Percentiles rank a stretch among this genome's conserved stretches.
phyloP scores from a whole-genome alignment of 768 basidiomycete species.

The Ephemerocybe angulata region DNA sequence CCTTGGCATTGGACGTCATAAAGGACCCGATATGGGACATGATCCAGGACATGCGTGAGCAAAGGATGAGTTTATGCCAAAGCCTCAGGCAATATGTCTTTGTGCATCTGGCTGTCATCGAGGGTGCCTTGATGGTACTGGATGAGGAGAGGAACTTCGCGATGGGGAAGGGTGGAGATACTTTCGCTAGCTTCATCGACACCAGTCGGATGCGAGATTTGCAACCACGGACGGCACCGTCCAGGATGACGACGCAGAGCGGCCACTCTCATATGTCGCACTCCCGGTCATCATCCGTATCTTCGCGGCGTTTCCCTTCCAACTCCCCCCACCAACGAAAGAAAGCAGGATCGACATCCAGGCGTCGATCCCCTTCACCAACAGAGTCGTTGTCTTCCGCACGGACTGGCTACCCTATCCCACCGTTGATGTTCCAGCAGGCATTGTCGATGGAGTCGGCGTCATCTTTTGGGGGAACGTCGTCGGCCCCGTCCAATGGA shows the following conservation, averaged over 20 bases:
- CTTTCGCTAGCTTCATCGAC: constrained; percentile 9
- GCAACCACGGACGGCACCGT: constrained; percentile 6
- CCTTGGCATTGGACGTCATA: constrained; percentile 58
- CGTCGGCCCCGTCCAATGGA: constrained; percentile 37
- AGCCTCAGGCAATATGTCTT: constrained; percentile 93
- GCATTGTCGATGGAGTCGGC: constrained; percentile 4
- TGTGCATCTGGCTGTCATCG: constrained; percentile 81
- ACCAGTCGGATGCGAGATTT: constrained; percentile 3
- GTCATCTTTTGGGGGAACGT: constrained; percentile 10
- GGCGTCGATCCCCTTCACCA: constrained; percentile 5
- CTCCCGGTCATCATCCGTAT: constrained; percentile 6
- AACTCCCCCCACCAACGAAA: constrained; percentile 1
- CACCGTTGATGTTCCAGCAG: neutral
- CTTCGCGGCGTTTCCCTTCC: constrained; percentile 5
- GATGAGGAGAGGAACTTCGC: constrained; percentile 58
- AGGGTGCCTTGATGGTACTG: constrained; percentile 72
- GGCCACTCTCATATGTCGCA: neutral
- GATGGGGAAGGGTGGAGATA: constrained; percentile 16
- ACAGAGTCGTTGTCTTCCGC: neutral
- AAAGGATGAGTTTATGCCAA: constrained; percentile 95
- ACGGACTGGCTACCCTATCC: neutral
- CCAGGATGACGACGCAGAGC: constrained; percentile 1
- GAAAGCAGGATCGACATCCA: neutral
- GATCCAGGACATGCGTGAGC: constrained; percentile 91
- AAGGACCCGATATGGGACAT: constrained; percentile 78